Base-by-base conservation (phyloP, 306 rosid species). In the Cucurbita maxima region DNA sequence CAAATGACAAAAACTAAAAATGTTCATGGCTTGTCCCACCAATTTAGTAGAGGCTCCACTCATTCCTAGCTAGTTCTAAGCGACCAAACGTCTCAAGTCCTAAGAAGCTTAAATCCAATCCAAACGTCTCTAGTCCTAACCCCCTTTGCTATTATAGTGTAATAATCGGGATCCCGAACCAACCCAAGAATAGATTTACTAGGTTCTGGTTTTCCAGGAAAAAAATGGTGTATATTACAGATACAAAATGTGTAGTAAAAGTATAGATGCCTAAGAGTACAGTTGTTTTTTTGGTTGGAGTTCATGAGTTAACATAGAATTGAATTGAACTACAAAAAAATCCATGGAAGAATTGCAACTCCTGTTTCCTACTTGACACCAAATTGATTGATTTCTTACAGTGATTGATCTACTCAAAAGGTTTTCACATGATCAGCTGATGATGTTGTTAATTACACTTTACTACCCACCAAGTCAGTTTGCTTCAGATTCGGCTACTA, bases 391-490 rank as follows among this genome's bases (percentile, higher is more conserved):
- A 48, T 22, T 30, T 25, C 44, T 69, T 68, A 45, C 58, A 51
- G 58, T 69, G 58, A 50, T 22, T 50, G 74, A 69, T 50, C 43
- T 69, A 25, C 58, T 69, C 44, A 50, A 68, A 30, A 50, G 43
- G 58, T 69, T 69, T 25, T 48, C 22, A 69, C 53, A 48, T 48
- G 73, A 68, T 45, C 73, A 68, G 38, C 73, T 45, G 56, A 48
- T 69, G 58, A 69, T 48, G 73, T 45, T 69, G 14, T 69, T 69
- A 6, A 48, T 48, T 40, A 40, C 34, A 47, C 58, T 67, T 18
- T 62, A 64, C 51, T 44, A 44, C 73, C 57, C 56, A 68, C 73
- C 55, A 68, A 68, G 74, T 69, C 74, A 69, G 74, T 69, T 64
- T 69, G 74, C 44, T 69, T 69, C 74, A 69, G 58, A 25, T 22